Conservation (phyloP, 1,284 basidiomycete genomes). For the Naganishia albida region DNA sequence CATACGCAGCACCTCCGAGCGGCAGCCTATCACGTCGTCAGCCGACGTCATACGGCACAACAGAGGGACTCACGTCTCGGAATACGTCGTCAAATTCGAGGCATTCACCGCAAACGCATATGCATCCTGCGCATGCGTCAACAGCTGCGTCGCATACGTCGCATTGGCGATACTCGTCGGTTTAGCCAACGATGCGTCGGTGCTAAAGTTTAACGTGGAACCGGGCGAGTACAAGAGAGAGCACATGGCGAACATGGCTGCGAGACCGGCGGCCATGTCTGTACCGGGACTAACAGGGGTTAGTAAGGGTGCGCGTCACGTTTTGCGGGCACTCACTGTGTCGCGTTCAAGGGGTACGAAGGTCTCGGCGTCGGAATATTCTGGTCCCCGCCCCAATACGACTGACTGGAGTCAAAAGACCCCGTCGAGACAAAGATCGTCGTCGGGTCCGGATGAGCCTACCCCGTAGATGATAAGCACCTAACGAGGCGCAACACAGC, state of each 20-base stretch:
- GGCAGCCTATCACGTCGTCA: constrained; percentile 59
- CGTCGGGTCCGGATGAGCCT: constrained; percentile 76
- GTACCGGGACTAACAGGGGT: constrained; percentile 67
- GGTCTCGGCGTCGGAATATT: constrained; percentile 72
- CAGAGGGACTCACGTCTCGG: constrained; percentile 18
- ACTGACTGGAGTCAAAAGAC: constrained; percentile 66
- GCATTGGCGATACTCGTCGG: constrained; percentile 70
- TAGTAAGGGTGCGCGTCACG: neutral
- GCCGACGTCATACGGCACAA: neutral
- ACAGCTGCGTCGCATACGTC: constrained; percentile 68
- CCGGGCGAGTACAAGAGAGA: constrained; percentile 72
- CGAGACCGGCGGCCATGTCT: constrained; percentile 77
- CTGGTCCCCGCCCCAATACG: constrained; percentile 74
- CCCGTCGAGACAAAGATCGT: constrained; percentile 79
- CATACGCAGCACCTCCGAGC: constrained; percentile 65
- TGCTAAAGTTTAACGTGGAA: constrained; percentile 54
- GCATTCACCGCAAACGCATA: constrained; percentile 71
- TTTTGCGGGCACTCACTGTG: constrained; percentile 50
- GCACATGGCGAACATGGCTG: constrained; percentile 83
- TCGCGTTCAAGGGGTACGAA: constrained; percentile 74
- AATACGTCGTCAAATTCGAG: constrained; percentile 42
- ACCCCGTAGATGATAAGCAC: neutral
- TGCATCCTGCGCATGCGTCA: constrained; percentile 71
- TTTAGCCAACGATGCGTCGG: constrained; percentile 55
- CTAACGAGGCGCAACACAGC: neutral